A percentile compares a stretch with the other conserved stretches of the same genome.
phyloP scores from a whole-genome alignment of 768 basidiomycete species.

The Boletus rubescentipes region DNA sequence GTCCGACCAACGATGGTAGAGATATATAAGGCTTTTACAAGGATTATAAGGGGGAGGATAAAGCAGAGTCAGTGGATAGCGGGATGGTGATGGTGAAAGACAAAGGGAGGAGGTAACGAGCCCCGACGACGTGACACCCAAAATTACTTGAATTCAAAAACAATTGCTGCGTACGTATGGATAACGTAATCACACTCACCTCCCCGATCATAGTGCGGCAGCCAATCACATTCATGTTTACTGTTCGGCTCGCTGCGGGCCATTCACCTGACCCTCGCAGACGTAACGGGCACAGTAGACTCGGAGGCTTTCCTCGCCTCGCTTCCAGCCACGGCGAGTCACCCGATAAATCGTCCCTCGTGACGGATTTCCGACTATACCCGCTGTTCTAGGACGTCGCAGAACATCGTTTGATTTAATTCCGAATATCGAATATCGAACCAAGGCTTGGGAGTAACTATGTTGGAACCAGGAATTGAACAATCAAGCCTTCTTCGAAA shows the following conservation, averaged over 20 bases:
- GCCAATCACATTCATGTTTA: no score
- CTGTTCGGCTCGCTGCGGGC: no score
- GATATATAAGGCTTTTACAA: constrained; percentile 7
- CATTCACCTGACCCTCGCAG: neutral
- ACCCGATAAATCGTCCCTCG: no score
- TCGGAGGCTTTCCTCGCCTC: constrained; percentile 9
- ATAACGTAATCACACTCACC: constrained; percentile 24
- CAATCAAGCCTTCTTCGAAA: neutral
- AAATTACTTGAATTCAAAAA: constrained; percentile 33
- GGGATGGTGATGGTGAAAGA: constrained; percentile 31
- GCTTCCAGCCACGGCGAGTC: neutral
- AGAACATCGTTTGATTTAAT: no score
- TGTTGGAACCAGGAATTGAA: neutral
- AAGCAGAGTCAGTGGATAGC: constrained; percentile 10
- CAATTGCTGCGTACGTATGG: constrained; percentile 29
- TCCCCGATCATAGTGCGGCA: constrained; percentile 18
- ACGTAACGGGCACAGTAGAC: neutral
- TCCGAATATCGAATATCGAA: no score
- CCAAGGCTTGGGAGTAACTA: neutral
- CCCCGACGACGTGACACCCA: constrained; percentile 28
- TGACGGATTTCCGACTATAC: neutral
- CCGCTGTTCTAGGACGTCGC: no score
- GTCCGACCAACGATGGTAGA: constrained; percentile 33
- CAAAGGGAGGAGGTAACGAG: constrained; percentile 25
- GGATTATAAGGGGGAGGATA: constrained; percentile 18